These are phyloP conservation scores for Cadophora gregata DNA, from an alignment of 2,329 filamentous ascomycete genomes.

Conservation along the genomic window DNA sequence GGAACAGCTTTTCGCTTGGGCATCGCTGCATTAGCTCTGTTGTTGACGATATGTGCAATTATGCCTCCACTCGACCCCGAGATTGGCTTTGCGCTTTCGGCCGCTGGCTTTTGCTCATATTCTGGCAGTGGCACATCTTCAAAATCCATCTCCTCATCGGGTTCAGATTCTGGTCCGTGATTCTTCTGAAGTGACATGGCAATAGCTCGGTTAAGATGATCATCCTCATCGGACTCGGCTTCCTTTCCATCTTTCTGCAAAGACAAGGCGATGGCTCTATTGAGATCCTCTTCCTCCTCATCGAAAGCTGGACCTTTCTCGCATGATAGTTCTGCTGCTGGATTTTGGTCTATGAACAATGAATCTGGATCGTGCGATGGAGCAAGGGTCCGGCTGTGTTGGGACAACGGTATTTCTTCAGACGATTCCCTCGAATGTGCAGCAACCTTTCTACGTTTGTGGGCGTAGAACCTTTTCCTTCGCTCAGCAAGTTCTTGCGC, in stretches of 20 bases:
- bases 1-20: slow-evolving; percentile 47
- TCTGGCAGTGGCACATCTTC: slow-evolving; percentile 59
- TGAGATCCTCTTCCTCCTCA: slow-evolving; percentile 68
- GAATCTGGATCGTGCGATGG: slow-evolving; percentile 36
- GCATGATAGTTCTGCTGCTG: slow-evolving; percentile 23
- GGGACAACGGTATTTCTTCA: slow-evolving; percentile 26
- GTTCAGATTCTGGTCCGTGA: slow-evolving; percentile 47
- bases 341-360: slow-evolving; percentile 40
- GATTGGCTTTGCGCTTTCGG: slow-evolving; percentile 57
- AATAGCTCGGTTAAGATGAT: slow-evolving; percentile 82
- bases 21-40: slow-evolving; percentile 68
- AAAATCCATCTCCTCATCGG: slow-evolving; percentile 48
- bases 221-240: slow-evolving; percentile 63
- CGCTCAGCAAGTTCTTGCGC: slow-evolving; percentile 39
- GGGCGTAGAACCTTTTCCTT: slow-evolving; percentile 33
- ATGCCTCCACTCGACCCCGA: slow-evolving; percentile 59
- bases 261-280: slow-evolving; percentile 82
- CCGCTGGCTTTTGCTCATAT: slow-evolving; percentile 64
- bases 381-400: slow-evolving; percentile 20
- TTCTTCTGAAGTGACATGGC: slow-evolving; percentile 80
- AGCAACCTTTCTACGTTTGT: slow-evolving; percentile 25
- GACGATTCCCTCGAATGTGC: slow-evolving; percentile 24
- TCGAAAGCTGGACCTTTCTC: slow-evolving; percentile 26
- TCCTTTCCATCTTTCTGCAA: slow-evolving; percentile 56
- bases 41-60: slow-evolving; percentile 78